phyloP scores from a whole-genome alignment of 2,329 filamentous ascomycete species.

The Metarhizium brunneum region DNA sequence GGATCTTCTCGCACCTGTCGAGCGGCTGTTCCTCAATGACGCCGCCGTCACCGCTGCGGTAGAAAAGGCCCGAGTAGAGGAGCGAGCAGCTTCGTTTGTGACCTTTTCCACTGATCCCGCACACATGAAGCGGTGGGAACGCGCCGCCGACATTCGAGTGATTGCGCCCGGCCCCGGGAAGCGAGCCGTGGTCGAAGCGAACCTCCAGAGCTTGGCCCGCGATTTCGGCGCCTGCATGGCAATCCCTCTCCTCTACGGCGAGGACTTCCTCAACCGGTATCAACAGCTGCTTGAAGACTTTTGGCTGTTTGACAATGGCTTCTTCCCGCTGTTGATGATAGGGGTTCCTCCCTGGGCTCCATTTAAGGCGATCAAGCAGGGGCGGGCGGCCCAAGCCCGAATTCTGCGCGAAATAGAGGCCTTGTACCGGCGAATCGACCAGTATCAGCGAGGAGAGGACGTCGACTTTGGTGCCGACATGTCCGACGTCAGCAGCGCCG shows the following conservation, averaged over 20 bases:
- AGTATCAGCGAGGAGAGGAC: constrained; percentile 14
- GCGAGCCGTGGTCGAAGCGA: background rate
- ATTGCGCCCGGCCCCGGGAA: constrained; percentile 4
- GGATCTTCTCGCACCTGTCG: background rate
- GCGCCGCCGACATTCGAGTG: constrained; percentile 5
- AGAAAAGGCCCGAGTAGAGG: constrained; percentile 7
- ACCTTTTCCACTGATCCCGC: too few species aligned
- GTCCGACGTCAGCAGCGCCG: constrained; percentile 11
- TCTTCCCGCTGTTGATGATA: too few species aligned
- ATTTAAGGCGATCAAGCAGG: background rate
- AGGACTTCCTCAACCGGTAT: constrained; percentile 11
- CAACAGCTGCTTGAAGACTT: constrained; percentile 5
- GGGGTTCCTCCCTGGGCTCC: too few species aligned
- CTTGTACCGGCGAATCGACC: constrained; percentile 2
- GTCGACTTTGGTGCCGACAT: constrained; percentile 11
- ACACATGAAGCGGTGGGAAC: too few species aligned
- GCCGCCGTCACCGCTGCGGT: background rate
- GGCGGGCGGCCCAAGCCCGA: constrained; percentile 9
- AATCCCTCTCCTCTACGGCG: constrained; percentile 13
- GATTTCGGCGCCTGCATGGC: constrained; percentile 15
- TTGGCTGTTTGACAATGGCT: too few species aligned
- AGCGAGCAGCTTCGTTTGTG: too few species aligned
- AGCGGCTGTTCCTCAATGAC: background rate
- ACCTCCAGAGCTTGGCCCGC: constrained; percentile 4
- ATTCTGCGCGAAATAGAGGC: constrained; percentile 4